Conservation (phyloP, 176 grass and related monocot genomes). For the Musa schizocarpa region DNA sequence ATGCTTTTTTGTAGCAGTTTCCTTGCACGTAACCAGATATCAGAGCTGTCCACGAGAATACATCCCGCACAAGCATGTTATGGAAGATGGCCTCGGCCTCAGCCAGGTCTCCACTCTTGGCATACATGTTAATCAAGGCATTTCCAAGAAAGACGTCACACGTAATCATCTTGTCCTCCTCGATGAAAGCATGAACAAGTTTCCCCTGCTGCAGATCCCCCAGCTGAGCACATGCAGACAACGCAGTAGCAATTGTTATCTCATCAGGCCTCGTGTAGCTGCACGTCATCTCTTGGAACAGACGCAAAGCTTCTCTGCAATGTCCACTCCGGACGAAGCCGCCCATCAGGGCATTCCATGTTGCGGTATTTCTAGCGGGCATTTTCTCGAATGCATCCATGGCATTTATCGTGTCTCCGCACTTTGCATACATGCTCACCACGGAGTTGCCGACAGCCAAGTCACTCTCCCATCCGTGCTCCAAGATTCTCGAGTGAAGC, state of each 20-base stretch:
- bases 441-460: conserved; percentile 46
- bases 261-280: conserved; percentile 32
- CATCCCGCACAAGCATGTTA: conserved; percentile 43
- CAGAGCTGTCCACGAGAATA: conserved; percentile 73
- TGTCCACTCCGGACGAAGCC: conserved; percentile 48
- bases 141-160: conserved; percentile 49
- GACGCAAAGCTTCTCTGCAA: conserved; percentile 32
- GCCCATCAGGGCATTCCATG: conserved; percentile 63
- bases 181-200: conserved; percentile 39
- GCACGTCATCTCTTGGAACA: conserved; percentile 46
- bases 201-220: conserved; percentile 48
- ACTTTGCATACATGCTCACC: conserved; percentile 53
- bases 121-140: conserved; percentile 78
- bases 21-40: conserved; percentile 61
- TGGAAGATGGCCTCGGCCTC: conserved; percentile 43
- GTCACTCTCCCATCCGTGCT: conserved; percentile 41
- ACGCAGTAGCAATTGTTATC: conserved; percentile 38
- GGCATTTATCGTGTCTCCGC: conserved; percentile 37
- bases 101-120: conserved; percentile 64
- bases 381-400: conserved; percentile 36
- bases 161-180: conserved; percentile 6
- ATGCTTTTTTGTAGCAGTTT: conserved; percentile 35
- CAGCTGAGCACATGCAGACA: conserved; percentile 64
- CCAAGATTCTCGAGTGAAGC: conserved; percentile 43
- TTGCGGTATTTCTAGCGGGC: conserved; percentile 41